Base-by-base conservation (phyloP, 768 basidiomycete species). In the Cantharellus cinnabarinus region DNA sequence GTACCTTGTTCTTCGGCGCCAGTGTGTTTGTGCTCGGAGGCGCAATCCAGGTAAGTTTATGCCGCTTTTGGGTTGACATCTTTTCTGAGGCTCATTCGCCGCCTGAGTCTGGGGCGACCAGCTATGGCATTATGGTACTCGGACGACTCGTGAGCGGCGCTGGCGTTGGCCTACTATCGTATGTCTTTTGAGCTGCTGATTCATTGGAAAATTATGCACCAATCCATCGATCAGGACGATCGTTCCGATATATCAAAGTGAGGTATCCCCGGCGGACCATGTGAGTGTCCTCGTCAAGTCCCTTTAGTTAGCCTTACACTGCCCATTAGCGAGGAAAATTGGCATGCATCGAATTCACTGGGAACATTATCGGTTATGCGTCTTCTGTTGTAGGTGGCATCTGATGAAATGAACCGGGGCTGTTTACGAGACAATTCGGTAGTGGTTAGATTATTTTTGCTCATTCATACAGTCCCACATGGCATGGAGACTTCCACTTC, bases 371-470 rank as follows among this genome's bases (percentile, higher is more conserved):
- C 52, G 93, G 93, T 57, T 97, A 97, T 68, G 83, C 89, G 5
- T 77, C 79, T 55, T 90, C 86, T 15, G 89, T 94, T 63, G 89
- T 90, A 72, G 62, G 86, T 73, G 42, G 42, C 7, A 58, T 7
- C 57, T 44, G 3, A 51, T 42, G 39, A 41, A 40, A 10, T 3
- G 14, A 5, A 5, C 42, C 44, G n/a, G 44, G 20, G 42, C 5
- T 4, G 35, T 42, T 63, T 37, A 51, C 29, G 20, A 4, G 56
- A 37, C n/a, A 55, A 3, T 53, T 3, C 50, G 2, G 40, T 60
- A 88, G 86, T 97, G 91, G 91, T 81, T 83, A 54, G 91, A 90
- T 68, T 97, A 97, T 69, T 88, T 90, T 65, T 87, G 83, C 67
- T 93, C 89, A 1, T 97, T 78, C 72, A 77, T 95, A 54, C 77